Base-by-base conservation (phyloP, 352 stramenopile species). In the Globisporangium recalcitrans region DNA sequence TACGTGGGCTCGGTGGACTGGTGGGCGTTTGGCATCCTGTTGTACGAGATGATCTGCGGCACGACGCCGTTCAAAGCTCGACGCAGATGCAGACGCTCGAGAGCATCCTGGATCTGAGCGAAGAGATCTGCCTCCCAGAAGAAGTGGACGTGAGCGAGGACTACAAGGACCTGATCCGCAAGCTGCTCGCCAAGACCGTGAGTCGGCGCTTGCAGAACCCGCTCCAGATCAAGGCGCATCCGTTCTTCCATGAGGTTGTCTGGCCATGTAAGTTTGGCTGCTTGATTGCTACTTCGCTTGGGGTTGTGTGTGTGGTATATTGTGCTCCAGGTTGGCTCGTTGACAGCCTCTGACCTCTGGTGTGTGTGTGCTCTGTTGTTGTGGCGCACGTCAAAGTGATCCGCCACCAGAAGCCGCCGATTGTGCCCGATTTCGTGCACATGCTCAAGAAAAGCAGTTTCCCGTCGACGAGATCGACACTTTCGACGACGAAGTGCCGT, bases 161-260 rank as follows among this genome's bases (percentile, higher is more conserved):
- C 29, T 82, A 75, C 42, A 80, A 80, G 27, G 88, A 97, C 66
- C 72, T 98, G 40, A 90, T 94, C 65, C 62, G 68, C 22, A 58
- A 64, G 22, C 59, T 82, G 26, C 65, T 82, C 1, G 58, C 58
- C 38, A 77, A 79, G 52, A 69, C 58, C 24, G 62, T 70, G 16
- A 42, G 26, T 38, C 64, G 75, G 48, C 70, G 98, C 19, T 67
- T 98, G 11, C 96, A 97, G 69, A 84, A 98, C 52, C 85, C 91
- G 68, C 73, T 87, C 29, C 75, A 97, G 29, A 97, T 98, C 61
- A 93, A 97, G 77, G 75, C 76, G 31, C 95, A 98, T 72, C 80
- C 88, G 44, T 98, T 91, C 74, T 98, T 98, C 71, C 72, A 72
- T 52, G 75, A 82, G 8, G 61, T 94, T n/a, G 80, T 96, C 52